Base-by-base conservation (phyloP, 176 grass and related monocot species). In the Bonia amplexicaulis region DNA sequence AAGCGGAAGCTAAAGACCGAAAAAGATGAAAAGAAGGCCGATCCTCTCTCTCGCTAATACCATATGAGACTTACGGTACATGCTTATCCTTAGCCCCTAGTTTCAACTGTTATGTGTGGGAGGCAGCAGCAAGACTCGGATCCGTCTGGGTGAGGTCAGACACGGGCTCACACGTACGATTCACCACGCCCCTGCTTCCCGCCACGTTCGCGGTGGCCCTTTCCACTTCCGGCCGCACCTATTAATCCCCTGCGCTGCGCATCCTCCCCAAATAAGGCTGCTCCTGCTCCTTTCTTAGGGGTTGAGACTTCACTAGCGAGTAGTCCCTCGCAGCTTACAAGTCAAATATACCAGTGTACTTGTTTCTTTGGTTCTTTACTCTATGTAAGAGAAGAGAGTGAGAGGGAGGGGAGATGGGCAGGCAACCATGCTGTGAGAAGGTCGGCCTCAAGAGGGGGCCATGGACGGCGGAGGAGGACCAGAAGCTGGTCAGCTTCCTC, bases 361-460 rank as follows among this genome's bases (percentile, higher is more conserved):
- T 11, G 57, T 25, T 12, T 60, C n/a, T 1, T 60, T 25, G n/a
- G 57, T 60, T 60, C 9, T 23, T 25, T 33, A 5, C 9, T 23
- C 12, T 33, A 5, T 45, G 6, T 12, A 66, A 60, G 45, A 67
- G 27, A 40, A 58, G 27, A 2, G 7, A 22, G 73, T 33, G 31
- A 33, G 31, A 33, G 31, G 0, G 46, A 41, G 12, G 6, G 6
- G 72, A 80, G 80, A 99, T 99, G 97, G 97, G 97, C 20, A 92
- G 97, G 84, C 90, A 89, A 77, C 97, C 97, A 31, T 99, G 93
- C 78, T 99, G 97, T 81, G 91, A 87, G 40, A 94, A 99, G 84
- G 91, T 96, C 40, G 96, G 96, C 0, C 60, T 99, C 31, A 99
- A 94, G 90, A 99, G 92, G 80, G 96, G 97, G 22, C 86, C 93